A percentile compares a stretch with the other conserved stretches of the same genome.
Conservation (phyloP, 2,329 filamentous ascomycete genomes). For the Claviceps purpurea region DNA sequence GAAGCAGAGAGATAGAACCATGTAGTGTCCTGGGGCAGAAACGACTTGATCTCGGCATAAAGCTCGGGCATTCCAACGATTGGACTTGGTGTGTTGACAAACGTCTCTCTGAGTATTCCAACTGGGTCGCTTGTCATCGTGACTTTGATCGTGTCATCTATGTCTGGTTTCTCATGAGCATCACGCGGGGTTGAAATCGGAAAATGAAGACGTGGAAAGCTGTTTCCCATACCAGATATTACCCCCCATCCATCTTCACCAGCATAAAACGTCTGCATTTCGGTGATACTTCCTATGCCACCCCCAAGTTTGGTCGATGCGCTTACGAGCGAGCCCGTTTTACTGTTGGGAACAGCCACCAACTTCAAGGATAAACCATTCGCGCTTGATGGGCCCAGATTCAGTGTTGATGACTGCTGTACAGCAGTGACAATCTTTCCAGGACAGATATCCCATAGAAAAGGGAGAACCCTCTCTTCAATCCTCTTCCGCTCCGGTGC, state of each 20-base stretch:
- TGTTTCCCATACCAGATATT: constrained; percentile 46
- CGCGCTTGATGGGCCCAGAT: constrained; percentile 54
- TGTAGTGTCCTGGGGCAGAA: constrained; percentile 45
- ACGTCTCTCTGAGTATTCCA: constrained; percentile 73
- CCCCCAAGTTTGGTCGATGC: constrained; percentile 36
- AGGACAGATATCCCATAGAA: constrained; percentile 63
- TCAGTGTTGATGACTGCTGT: constrained; percentile 35
- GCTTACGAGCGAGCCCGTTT: constrained; percentile 31
- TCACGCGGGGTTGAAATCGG: background rate
- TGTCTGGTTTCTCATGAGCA: constrained; percentile 36
- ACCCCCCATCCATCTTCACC: constrained; percentile 70
- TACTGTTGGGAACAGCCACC: constrained; percentile 34
- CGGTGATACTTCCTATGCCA: constrained; percentile 39
- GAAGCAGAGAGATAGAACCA: constrained; percentile 94
- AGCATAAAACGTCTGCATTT: constrained; percentile 62
- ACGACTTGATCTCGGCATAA: constrained; percentile 50
- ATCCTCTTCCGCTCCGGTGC: constrained; percentile 47
- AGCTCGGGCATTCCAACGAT: constrained; percentile 75
- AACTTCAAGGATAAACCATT: constrained; percentile 60
- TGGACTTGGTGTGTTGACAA: constrained; percentile 59
- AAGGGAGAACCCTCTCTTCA: constrained; percentile 57
- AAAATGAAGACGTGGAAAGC: background rate
- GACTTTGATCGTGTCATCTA: constrained; percentile 92
- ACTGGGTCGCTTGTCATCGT: constrained; percentile 69
- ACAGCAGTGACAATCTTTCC: constrained; percentile 53